phyloP scores from a whole-genome alignment of 768 basidiomycete species.

The Psilocybe subaeruginosa region DNA sequence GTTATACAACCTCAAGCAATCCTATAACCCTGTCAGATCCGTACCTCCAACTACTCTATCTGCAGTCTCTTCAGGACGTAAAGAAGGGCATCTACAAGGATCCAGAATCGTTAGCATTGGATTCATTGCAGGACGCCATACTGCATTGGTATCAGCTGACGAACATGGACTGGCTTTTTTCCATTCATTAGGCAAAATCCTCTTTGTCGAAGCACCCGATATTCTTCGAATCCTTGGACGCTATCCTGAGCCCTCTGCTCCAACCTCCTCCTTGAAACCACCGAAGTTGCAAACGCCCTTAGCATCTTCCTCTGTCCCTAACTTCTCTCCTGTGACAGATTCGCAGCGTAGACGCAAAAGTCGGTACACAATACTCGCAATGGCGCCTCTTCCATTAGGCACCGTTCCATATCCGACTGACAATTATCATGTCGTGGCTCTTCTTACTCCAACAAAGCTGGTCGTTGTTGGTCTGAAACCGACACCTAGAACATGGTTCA shows the following conservation, averaged over 20 bases:
- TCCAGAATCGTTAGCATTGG: slow-evolving; percentile 80
- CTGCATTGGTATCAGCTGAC: slow-evolving; percentile 90
- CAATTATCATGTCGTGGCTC: slow-evolving; percentile 74
- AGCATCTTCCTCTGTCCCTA: slow-evolving; percentile 14
- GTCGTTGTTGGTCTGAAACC: slow-evolving; percentile 94
- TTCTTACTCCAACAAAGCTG: slow-evolving; percentile 89
- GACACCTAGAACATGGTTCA: slow-evolving; percentile 90
- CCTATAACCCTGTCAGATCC: slow-evolving; percentile 67
- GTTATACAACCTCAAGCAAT: slow-evolving; percentile 79
- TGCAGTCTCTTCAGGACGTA: slow-evolving; percentile 73
- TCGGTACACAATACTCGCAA: slow-evolving; percentile 74
- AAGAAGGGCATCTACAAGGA: slow-evolving; percentile 84
- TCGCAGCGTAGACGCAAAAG: slow-evolving; percentile 43
- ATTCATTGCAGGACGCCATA: slow-evolving; percentile 91
- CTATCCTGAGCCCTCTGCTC: slow-evolving; percentile 59
- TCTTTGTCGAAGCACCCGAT: slow-evolving; percentile 95
- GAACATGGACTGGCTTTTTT: slow-evolving; percentile 93
- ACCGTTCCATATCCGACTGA: slow-evolving; percentile 77
- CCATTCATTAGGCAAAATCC: slow-evolving; percentile 90
- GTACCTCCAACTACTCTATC: slow-evolving; percentile 71
- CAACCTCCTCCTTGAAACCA: slow-evolving; percentile 4
- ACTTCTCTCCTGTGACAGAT: slow-evolving; percentile 28
- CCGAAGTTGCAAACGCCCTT: neutral
- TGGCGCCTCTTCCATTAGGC: slow-evolving; percentile 83
- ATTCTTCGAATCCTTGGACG: slow-evolving; percentile 92